Base-by-base conservation (phyloP, 495 filamentous ascomycete genomes). In the Neurospora sp. region DNA sequence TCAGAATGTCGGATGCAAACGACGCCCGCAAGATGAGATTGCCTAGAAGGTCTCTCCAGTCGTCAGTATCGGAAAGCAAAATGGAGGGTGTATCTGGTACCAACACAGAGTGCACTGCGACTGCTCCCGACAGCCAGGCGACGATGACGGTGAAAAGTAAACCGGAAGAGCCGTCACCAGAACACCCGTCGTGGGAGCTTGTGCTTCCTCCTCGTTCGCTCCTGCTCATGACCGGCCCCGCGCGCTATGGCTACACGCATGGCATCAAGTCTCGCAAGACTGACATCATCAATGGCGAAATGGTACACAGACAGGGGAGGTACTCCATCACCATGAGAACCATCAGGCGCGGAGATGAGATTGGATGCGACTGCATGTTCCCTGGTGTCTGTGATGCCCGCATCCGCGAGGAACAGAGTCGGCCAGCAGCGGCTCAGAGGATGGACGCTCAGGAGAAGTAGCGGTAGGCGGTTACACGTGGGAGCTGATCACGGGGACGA, bases 321-420 rank as follows among this genome's bases (percentile, higher is more conserved):
- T 81, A 79, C 42, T 79, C 78, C 7, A 74, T 81, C 27, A 81
- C 79, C 20, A 81, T 81, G 79, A 68, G 79, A 22, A 77, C 41
- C 11, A 61, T 75, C 9, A 69, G 77, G 70, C 69, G 76, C 0
- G 76, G 74, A 4, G 71, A 73, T 3, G 70, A 76, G 42, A 71
- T 79, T 37, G 71, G 75, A 12, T 81, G 79, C 48, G 71, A 71
- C 14, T 81, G 79, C 66, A 61, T 27, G 3, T 81, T 70, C 68
- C 78, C 79, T 2, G 79, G 78, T n/a, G 78, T 81, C 37, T 79
- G 79, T 46, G 78, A 81, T 69, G 76, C 79, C 3, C 70, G 76
- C 69, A 73, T 81, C 5, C 68, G 79, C 39, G 75, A 79, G 74
- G 79, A 81, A 18, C 53, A 66, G 14, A 18, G 27, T 37, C 53